Evolutionary conservation across 306 rosid species (phyloP).

Genomic region (Gastrolobium bilobum): DNA sequence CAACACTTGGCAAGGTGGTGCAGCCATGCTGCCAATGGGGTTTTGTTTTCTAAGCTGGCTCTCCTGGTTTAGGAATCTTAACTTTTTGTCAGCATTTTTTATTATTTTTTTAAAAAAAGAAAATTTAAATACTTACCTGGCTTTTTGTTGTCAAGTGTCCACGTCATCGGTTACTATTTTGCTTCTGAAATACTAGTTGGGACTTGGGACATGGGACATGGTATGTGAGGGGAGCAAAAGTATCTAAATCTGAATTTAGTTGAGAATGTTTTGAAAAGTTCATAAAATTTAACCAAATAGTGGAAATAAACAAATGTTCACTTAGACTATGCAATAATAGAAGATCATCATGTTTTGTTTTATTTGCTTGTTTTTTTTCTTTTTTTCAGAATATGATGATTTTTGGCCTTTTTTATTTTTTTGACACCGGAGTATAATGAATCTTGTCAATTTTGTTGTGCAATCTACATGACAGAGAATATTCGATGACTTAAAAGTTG

Average conservation of each 20-base stretch:
- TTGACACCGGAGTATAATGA: not conserved
- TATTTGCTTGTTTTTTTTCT: not conserved
- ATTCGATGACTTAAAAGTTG: slow-evolving; percentile 24
- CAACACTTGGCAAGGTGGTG: slow-evolving; percentile 76
- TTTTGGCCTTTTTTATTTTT: too few species aligned
- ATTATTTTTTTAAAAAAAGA: not conserved
- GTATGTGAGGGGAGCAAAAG: slow-evolving; percentile 2
- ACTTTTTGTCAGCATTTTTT: slow-evolving; percentile 38
- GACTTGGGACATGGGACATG: slow-evolving; percentile 5
- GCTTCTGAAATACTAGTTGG: slow-evolving; percentile 38
- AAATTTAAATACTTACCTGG: slow-evolving; percentile 14
- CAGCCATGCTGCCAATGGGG: slow-evolving; percentile 93
- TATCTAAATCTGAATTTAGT: slow-evolving; percentile 18
- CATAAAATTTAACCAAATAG: slow-evolving; percentile 15
- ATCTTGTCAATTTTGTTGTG: not conserved
- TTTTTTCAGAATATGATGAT: too few species aligned
- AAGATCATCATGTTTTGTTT: not conserved
- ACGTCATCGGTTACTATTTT: slow-evolving; percentile 42
- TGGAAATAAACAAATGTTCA: slow-evolving; percentile 30
- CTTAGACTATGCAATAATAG: slow-evolving; percentile 6
- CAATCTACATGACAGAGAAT: slow-evolving; percentile 34
- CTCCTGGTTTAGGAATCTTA: slow-evolving; percentile 43
- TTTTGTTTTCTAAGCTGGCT: slow-evolving; percentile 52
- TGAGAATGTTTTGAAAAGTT: slow-evolving; percentile 41
- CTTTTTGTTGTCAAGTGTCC: slow-evolving; percentile 29